Conservation (phyloP, 768 basidiomycete genomes). For the Cytidiella melzeri region DNA sequence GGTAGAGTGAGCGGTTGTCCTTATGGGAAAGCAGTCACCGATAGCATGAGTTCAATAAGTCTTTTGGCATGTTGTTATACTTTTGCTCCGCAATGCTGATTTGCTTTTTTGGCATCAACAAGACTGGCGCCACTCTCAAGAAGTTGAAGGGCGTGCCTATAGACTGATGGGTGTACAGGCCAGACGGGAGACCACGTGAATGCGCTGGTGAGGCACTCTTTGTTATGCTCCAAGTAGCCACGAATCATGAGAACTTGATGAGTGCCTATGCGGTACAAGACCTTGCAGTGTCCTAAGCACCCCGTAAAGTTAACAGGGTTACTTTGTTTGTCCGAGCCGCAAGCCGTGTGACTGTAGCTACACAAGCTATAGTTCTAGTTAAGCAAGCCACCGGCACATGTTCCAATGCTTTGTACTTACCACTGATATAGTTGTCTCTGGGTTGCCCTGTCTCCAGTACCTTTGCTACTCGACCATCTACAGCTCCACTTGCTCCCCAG, state of each 20-base stretch:
- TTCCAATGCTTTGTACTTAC: not conserved
- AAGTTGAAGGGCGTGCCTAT: no score
- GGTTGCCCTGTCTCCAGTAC: not conserved
- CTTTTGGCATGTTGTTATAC: conserved; percentile 1
- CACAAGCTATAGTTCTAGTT: no score
- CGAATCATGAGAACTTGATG: no score
- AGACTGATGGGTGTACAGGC: no score
- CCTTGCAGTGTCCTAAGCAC: conserved; percentile 5
- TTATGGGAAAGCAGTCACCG: no score
- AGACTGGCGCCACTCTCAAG: not conserved
- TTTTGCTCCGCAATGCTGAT: not conserved
- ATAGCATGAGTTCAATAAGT: not conserved
- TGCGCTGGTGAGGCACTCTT: conserved; percentile 17
- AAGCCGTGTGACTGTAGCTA: no score
- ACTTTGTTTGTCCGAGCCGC: no score
- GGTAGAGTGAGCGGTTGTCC: no score
- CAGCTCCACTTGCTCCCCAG: no score
- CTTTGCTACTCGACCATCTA: not conserved
- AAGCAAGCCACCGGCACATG: not conserved
- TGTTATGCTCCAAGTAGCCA: conserved; percentile 24
- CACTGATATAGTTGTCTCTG: not conserved
- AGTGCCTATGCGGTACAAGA: not conserved
- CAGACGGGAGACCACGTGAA: no score
- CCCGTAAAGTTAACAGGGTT: no score
- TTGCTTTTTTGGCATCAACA: conserved; percentile 3